Evolutionary conservation across 2,329 filamentous ascomycete genomes (phyloP).

Genomic region (Cercospora nicotianae): DNA sequence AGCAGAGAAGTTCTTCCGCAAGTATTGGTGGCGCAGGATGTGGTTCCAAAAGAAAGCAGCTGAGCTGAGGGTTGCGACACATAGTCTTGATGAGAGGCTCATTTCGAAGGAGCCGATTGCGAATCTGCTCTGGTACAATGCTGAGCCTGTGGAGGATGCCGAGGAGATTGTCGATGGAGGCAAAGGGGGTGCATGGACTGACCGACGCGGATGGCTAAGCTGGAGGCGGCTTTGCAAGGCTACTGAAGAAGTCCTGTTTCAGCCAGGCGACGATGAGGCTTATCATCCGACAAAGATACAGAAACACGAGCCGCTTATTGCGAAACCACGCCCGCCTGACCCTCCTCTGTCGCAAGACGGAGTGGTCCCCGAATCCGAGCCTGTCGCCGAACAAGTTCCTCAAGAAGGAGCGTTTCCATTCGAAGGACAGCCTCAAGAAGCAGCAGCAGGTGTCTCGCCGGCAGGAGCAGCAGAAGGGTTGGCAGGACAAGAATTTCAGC

Average conservation of each 20-base stretch:
- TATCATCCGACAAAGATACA: conserved; percentile 21
- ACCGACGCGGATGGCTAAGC: conserved; percentile 33
- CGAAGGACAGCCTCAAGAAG: neutral
- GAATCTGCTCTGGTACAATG: conserved; percentile 33
- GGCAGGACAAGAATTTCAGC: neutral
- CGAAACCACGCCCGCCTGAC: neutral
- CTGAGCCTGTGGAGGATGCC: conserved; percentile 24
- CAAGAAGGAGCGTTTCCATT: neutral
- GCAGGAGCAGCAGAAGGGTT: neutral
- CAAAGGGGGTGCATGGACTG: conserved; percentile 33
- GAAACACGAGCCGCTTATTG: neutral
- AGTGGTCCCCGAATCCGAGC: neutral
- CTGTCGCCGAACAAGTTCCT: neutral
- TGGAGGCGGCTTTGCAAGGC: conserved; percentile 32
- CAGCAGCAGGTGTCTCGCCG: neutral
- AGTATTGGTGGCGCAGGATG: conserved; percentile 36
- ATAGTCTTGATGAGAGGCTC: conserved; percentile 15
- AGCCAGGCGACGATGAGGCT: conserved; percentile 17
- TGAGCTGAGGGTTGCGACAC: conserved; percentile 26
- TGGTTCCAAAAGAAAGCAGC: conserved; percentile 36
- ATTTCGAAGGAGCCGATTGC: conserved; percentile 29
- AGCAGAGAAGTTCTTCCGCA: conserved; percentile 32
- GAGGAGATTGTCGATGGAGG: conserved; percentile 24
- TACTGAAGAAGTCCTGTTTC: conserved; percentile 26
- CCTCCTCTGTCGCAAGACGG: neutral